Evolutionary conservation across 352 stramenopile genomes (phyloP), one percentile per base, ranked within the genome.

Genomic region (Globisporangium splendens): DNA sequence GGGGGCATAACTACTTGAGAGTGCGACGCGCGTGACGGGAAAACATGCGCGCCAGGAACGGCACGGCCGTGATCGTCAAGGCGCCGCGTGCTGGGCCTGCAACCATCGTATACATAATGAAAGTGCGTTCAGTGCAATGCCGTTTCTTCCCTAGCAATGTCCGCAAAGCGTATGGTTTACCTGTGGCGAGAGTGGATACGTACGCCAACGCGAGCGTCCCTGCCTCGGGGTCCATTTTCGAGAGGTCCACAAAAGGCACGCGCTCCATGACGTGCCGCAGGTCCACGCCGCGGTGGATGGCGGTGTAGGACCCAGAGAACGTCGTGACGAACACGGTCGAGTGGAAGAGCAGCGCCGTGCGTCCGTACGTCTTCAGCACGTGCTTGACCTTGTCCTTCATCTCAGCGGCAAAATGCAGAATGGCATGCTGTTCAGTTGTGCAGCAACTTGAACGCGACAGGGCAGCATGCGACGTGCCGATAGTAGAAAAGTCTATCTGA

Each of bases 321-420:
- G 98, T 98, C 17, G 95, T 89, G 8, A 87, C 91, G 77, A 99
- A 99, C 44, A 95, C 64, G 61, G 93, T 96, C 20, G 95, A 86
- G 54, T 98, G 68, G 51, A 97, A 89, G 82, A 98, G 89, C 42
- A 98, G 69, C 31, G 89, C 70, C 54, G 98, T 85, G 71, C 98
- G 97, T 13, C 96, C 86, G 79, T 99, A 98, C 63, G 97, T 92
- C 66, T 95, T 79, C 21, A 91, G 72, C 61, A 96, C 85, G 58
- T 96, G 72, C 68, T 92, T 77, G 15, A 89, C 54, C 31, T 73
- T 76, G 50, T 50, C 74, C 59, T 70, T 91, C 86, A 79, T 96
- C 35, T 20, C 42, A 8, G 28, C 28, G 28, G 28, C 28, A 35
- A 8, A 35, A 11, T 35, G 5, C 28, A 8, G 15, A n/a, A 43